Conservation (phyloP, 352 stramenopile genomes). For the Phytophthora cryptogea region DNA sequence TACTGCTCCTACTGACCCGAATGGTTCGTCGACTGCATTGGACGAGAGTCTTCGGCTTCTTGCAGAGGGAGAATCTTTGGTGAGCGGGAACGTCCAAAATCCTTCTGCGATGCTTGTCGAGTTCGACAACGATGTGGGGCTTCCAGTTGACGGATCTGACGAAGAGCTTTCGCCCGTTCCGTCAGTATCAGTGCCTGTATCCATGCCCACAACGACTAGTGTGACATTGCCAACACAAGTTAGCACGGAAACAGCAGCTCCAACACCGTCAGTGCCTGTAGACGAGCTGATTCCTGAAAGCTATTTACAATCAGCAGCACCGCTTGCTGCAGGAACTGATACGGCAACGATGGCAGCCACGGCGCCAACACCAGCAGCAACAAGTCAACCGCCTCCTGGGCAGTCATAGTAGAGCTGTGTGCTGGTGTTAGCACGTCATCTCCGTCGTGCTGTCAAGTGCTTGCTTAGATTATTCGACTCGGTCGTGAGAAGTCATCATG, state of each 20-base stretch:
- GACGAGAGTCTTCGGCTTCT: conserved; percentile 35
- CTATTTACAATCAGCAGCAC: conserved; percentile 35
- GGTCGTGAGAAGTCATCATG: conserved; percentile 18
- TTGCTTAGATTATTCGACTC: conserved; percentile 37
- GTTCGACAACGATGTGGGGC: conserved; percentile 33
- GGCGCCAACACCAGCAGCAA: conserved; percentile 13
- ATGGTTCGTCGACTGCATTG: conserved; percentile 30
- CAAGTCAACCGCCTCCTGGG: conserved; percentile 16
- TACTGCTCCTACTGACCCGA: conserved; percentile 24
- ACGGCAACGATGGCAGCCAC: conserved; percentile 15
- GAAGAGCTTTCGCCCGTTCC: conserved; percentile 15
- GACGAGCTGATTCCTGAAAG: conserved; percentile 39
- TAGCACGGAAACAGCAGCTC: conserved; percentile 12
- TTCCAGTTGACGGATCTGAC: conserved; percentile 31
- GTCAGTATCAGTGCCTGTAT: conserved; percentile 9
- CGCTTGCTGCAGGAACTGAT: conserved; percentile 15
- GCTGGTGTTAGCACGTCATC: conserved; percentile 20
- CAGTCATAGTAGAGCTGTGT: conserved; percentile 31
- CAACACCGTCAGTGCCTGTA: conserved; percentile 16
- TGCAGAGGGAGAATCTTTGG: conserved; percentile 28
- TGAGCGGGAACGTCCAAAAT: conserved; percentile 16
- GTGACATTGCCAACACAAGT: conserved; percentile 8
- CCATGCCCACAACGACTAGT: conserved; percentile 8
- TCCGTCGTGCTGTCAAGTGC: conserved; percentile 24
- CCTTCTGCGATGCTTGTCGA: conserved; percentile 24